Base-by-base conservation (phyloP, 208 protist species). In the Crithidia acanthocephali region DNA sequence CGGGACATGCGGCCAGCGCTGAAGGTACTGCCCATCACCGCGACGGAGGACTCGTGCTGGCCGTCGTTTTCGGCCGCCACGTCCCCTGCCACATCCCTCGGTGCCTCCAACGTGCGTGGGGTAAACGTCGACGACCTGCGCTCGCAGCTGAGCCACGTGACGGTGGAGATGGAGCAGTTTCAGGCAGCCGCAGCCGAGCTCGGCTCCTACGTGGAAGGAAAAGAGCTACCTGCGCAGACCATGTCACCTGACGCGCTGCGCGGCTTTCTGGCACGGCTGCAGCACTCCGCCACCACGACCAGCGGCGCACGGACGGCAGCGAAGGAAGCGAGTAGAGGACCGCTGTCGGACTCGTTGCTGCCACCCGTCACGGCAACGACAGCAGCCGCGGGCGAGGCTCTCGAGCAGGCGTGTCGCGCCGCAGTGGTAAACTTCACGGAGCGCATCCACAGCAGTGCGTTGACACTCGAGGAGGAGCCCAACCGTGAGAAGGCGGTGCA, bases 101-200 rank as follows among this genome's bases (percentile, higher is more conserved):
- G 13, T 9, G 23, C 37, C 0, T 27, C 5, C 10, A 25, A 15
- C 32, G 28, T 7, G 0, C 27, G 60, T 23, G 25, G 47, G 33
- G 30, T 25, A 35, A 22, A 40, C 48, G n/a, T 72, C 4, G 58
- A 72, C 32, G 56, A 59, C n/a, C 47, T 77, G 27, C 63, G 53
- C 23, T 67, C 45, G 13, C 64, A 72, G 58, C 30, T 48, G 35
- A 72, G 58, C 28, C 23, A 77, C n/a, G 30, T 76, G 25, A 75
- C 56, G 25, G 72, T 73, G 27, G 74, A 87, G 50, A 57, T 84
- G 55, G 74, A 84, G 59, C 61, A 58, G 40, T 84, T 82, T 61
- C 74, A 79, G 55, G 53, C 33, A 8, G 50, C 68, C 0, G 30
- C 72, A 10, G 72, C 64, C 1, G 72, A 71, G 30, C 35, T 77